Conservation (phyloP, 176 grass and related monocot species). For the Carex littledalei region DNA sequence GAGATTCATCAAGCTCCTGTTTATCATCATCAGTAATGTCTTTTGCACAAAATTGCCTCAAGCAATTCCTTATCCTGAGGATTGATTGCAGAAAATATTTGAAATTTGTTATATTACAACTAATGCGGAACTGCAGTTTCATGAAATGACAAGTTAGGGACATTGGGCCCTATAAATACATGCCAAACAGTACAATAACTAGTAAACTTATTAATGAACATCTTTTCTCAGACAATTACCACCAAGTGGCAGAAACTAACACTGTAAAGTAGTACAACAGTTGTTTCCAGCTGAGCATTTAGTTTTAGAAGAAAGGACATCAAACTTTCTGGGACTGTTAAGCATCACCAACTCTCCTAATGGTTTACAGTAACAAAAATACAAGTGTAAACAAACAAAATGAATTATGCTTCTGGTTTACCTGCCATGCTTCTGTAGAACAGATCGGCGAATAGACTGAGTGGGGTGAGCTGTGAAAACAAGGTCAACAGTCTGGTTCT, state of each 20-base stretch:
- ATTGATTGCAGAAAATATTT: constrained; percentile 1
- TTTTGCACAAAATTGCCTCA: constrained; percentile 74
- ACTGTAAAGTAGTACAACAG: not conserved
- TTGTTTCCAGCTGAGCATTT: not conserved
- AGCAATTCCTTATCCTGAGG: constrained; percentile 79
- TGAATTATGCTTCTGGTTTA: not conserved
- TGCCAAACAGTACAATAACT: not conserved
- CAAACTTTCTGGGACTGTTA: not conserved
- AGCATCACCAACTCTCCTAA: not conserved
- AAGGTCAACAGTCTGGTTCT: constrained; percentile 96
- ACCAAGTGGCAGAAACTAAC: not conserved
- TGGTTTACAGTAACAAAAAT: not conserved
- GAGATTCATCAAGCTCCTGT: constrained; percentile 92
- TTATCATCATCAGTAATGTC: constrained; percentile 93
- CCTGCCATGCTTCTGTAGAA: constrained; percentile 96
- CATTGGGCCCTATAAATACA: not conserved
- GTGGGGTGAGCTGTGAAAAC: constrained; percentile 97
- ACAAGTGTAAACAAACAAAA: not conserved
- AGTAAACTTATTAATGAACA: not conserved
- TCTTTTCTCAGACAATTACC: not conserved
- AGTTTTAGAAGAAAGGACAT: not conserved
- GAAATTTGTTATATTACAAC: not conserved
- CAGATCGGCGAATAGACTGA: constrained; percentile 79
- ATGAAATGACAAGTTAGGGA: not conserved
- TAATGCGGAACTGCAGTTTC: not conserved